These are phyloP conservation scores for Przewalskia tangutica DNA, from an alignment of 257 asterid species.

Conservation along the genomic window DNA sequence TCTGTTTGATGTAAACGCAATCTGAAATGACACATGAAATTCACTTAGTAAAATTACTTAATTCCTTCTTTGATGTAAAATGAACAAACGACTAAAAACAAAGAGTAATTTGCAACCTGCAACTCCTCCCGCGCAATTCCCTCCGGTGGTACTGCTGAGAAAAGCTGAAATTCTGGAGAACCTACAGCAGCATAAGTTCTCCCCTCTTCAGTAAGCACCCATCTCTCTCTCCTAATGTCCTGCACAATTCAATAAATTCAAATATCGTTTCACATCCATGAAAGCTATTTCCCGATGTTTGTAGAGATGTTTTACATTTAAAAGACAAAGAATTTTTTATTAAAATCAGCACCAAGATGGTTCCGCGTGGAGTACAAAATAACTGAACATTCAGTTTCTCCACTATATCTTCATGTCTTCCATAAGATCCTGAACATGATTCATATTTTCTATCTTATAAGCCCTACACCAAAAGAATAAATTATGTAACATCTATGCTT, in stretches of 20 bases:
- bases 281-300: neutral
- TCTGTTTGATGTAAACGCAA: neutral
- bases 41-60: neutral
- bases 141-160: constrained; percentile 63
- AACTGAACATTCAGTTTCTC: neutral
- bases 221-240: constrained; percentile 79
- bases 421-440: neutral
- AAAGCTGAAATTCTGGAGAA: constrained; percentile 81
- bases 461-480: neutral
- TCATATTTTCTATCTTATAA: neutral
- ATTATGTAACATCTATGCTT: neutral
- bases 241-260: constrained; percentile 16
- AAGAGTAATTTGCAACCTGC: constrained; percentile 67
- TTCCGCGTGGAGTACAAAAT: too few relatives aligned
- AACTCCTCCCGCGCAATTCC: constrained; percentile 64
- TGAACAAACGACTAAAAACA: neutral
- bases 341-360: too few relatives aligned
- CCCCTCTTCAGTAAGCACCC: constrained; percentile 87
- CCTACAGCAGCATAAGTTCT: constrained; percentile 52
- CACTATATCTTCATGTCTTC: neutral
- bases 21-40: neutral
- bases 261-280: neutral
- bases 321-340: neutral
- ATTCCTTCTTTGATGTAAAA: neutral
- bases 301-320: neutral